Base-by-base conservation (phyloP, 2,329 filamentous ascomycete genomes). In the Fonsecaea pedrosoi region DNA sequence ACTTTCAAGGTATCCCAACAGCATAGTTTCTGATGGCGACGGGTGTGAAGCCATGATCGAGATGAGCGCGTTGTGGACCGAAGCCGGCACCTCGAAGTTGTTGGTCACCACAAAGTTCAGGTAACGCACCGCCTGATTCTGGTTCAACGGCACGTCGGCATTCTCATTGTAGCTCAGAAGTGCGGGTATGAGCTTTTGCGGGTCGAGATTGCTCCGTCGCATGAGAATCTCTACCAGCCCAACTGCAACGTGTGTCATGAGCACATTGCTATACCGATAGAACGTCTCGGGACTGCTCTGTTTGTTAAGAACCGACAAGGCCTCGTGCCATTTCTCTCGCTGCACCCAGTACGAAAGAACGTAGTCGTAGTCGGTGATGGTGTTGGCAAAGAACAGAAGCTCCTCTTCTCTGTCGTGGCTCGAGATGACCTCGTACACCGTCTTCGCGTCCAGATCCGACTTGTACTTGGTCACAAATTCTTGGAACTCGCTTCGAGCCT, bases 291-390 rank as follows among this genome's bases (percentile, higher is more conserved):
- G 87, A 59, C 96, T 91, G 4, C 90, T 96, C 79, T 99, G 95
- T 78, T 91, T 93, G 81, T 97, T 96, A 60, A 99, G 84, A 48
- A 98, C 93, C 63, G 88, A 87, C 71, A 99, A 83, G 2, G 93
- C 92, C 73, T 97, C 93, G 4, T 83, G 81, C 95, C 95, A 99
- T 73, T 92, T 88, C 79, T 98, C 95, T 67, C 94, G 87, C 78
- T 98, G 95, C 18, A 98, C 90, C 95, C 95, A 99, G 79, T 99
- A 99, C 9, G 92, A 92, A 13, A 99, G 82, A 25, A 98, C 93
- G 75, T 96, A 99, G 77, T 96, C 92, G 80, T 95, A 93, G 78
- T 99, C 95, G 73, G 94, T 91, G 55, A 96, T 85, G 6, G 91
- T 88, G 66, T 90, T 95, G 21, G 95, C 95, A 79, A 94, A 99